These are phyloP conservation scores for Ascocoryne sarcoides DNA, from an alignment of 2,329 filamentous ascomycete species.

Conservation along the genomic window DNA sequence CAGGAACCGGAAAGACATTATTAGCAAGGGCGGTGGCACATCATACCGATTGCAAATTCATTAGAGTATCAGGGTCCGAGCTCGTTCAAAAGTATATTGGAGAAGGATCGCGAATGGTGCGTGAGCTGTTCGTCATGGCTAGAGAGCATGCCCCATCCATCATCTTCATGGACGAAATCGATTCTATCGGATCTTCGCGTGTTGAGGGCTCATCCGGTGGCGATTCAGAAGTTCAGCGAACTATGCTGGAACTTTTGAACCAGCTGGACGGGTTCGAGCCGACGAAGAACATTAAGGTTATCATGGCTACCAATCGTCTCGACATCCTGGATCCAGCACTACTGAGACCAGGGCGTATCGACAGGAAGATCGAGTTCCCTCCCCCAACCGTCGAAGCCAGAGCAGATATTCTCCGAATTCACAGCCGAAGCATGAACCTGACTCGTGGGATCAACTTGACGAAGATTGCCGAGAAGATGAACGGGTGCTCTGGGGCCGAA, in stretches of 20 bases:
- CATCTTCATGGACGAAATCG: slow-evolving; percentile 99
- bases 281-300: slow-evolving; percentile 99
- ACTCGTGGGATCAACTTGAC: slow-evolving; percentile 94
- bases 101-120: slow-evolving; percentile 95
- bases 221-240: slow-evolving; percentile 96
- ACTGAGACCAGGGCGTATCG: slow-evolving; percentile 91
- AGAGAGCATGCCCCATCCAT: slow-evolving; percentile 96
- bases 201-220: slow-evolving; percentile 93
- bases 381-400: slow-evolving; percentile 92
- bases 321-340: slow-evolving; percentile 95
- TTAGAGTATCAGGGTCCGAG: slow-evolving; percentile 91
- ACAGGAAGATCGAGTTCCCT: slow-evolving; percentile 98
- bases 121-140: slow-evolving; percentile 98
- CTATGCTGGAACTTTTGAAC: slow-evolving; percentile 96
- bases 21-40: slow-evolving; percentile 92
- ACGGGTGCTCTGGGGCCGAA: slow-evolving; percentile 94
- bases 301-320: slow-evolving; percentile 98
- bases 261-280: slow-evolving; percentile 98
- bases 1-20: slow-evolving; percentile 94
- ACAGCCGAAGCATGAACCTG: slow-evolving; percentile 97
- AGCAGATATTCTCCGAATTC: slow-evolving; percentile 95
- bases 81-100: slow-evolving; percentile 99
- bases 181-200: slow-evolving; percentile 94
- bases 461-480: slow-evolving; percentile 99
- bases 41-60: slow-evolving; percentile 99